Evolutionary conservation across 2,329 filamentous ascomycete genomes (phyloP).

Genomic region (Epichloe brachyelytri): DNA sequence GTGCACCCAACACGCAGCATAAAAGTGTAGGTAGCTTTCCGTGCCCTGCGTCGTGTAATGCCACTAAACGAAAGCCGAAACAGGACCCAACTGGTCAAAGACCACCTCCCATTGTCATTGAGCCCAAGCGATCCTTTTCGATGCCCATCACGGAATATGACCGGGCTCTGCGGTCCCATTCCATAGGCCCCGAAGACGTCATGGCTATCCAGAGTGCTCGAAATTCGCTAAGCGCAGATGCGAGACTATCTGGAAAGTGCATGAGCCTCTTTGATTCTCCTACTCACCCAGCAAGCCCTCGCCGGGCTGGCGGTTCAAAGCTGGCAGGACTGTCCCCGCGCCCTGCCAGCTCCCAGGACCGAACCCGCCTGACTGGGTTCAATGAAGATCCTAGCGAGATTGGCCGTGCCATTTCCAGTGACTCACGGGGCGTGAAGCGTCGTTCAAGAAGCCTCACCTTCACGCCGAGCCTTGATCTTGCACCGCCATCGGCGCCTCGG

Average conservation of each 20-base stretch:
- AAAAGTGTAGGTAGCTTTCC: slow-evolving; percentile 32
- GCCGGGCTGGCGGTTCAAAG: slow-evolving; percentile 23
- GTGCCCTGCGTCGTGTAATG: not conserved
- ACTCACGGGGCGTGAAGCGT: slow-evolving; percentile 34
- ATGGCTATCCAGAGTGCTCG: slow-evolving; percentile 39
- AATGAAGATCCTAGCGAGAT: slow-evolving; percentile 40
- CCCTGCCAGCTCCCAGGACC: slow-evolving; percentile 46
- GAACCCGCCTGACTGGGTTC: slow-evolving; percentile 24
- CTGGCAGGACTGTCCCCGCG: slow-evolving; percentile 45
- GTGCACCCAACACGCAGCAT: slow-evolving; percentile 20
- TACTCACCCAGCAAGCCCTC: slow-evolving; percentile 14
- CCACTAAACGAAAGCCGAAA: not conserved
- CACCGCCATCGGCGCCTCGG: slow-evolving; percentile 7
- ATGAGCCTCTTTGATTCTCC: not conserved
- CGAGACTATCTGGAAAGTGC: slow-evolving; percentile 17
- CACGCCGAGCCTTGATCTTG: slow-evolving; percentile 28
- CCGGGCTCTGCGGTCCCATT: slow-evolving; percentile 48
- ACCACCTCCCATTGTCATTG: slow-evolving; percentile 21
- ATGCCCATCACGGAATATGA: slow-evolving; percentile 48
- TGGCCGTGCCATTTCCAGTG: slow-evolving; percentile 49
- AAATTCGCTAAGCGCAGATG: slow-evolving; percentile 38
- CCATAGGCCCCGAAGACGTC: slow-evolving; percentile 42
- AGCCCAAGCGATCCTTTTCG: slow-evolving; percentile 43
- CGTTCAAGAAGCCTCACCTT: slow-evolving; percentile 48
- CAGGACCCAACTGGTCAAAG: slow-evolving; percentile 25